Evolutionary conservation across 345 rosid genomes (phyloP).

Genomic region (Acer negundo): DNA sequence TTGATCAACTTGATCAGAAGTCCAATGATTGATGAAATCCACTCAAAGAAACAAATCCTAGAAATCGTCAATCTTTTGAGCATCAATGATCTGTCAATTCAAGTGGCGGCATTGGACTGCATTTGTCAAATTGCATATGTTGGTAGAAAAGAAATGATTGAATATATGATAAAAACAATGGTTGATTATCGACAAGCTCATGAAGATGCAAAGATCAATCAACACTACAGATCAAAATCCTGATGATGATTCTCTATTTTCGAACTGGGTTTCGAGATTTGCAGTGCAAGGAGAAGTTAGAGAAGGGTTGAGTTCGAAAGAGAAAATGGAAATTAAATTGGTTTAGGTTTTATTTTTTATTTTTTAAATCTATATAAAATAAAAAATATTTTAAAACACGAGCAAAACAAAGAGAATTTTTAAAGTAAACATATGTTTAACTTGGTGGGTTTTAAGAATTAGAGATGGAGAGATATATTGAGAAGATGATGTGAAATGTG

Average conservation of each 20-base stretch:
- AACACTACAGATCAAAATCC: not conserved
- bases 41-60: conserved; percentile 39
- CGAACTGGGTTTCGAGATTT: conserved; percentile 42
- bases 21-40: conserved; percentile 58
- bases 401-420: no score
- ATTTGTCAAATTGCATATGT: conserved; percentile 45
- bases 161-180: conserved; percentile 40
- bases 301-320: conserved; percentile 44
- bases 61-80: conserved; percentile 37
- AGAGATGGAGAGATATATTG: no score
- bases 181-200: conserved; percentile 43
- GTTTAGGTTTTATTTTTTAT: no score
- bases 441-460: no score
- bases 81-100: conserved; percentile 24
- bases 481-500: no score
- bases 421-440: no score
- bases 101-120: conserved; percentile 38
- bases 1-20: conserved; percentile 41
- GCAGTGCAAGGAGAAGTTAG: conserved; percentile 58
- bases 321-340: no score
- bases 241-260: conserved; percentile 26
- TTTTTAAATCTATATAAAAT: no score
- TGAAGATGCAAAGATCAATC: conserved; percentile 48
- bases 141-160: conserved; percentile 55
- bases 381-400: no score